A percentile compares a stretch with the other conserved stretches of the same genome.
Evolutionary conservation across 2,329 filamentous ascomycete genomes (phyloP).

Genomic region (Colletotrichum sp.): DNA sequence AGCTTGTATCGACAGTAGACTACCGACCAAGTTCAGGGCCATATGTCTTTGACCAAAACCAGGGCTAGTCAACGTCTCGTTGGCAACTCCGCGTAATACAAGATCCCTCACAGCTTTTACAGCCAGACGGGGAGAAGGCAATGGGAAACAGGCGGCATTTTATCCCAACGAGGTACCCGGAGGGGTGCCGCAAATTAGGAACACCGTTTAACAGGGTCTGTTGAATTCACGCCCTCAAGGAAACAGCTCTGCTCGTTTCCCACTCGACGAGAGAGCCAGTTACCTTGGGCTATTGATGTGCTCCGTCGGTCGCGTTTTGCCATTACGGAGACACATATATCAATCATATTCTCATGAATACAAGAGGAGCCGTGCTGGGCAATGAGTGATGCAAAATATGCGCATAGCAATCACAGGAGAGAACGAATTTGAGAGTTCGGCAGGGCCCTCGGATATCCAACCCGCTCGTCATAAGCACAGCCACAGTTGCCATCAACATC

Average conservation of each 20-base stretch:
- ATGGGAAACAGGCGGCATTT: not conserved
- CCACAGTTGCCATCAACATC: not conserved
- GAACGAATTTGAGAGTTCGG: not conserved
- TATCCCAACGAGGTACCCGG: too few relatives aligned
- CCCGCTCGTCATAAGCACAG: not conserved
- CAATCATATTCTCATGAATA: not conserved
- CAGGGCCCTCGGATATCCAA: not conserved
- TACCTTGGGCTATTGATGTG: not conserved
- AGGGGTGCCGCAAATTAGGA: too few relatives aligned
- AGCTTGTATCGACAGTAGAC: too few relatives aligned
- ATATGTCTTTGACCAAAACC: too few relatives aligned
- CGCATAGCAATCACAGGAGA: not conserved
- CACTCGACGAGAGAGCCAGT: not conserved
- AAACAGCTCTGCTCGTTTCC: not conserved
- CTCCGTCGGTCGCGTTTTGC: not conserved
- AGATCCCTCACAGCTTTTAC: too few relatives aligned
- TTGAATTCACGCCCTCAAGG: not conserved
- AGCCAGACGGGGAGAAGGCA: not conserved
- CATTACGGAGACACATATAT: not conserved
- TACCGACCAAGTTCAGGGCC: too few relatives aligned
- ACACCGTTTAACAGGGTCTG: not conserved
- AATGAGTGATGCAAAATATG: not conserved
- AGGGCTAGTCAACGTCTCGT: too few relatives aligned
- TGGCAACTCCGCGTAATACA: too few relatives aligned
- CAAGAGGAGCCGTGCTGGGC: not conserved